Conservation (phyloP, 306 rosid species). For the Abrus precatorius region DNA sequence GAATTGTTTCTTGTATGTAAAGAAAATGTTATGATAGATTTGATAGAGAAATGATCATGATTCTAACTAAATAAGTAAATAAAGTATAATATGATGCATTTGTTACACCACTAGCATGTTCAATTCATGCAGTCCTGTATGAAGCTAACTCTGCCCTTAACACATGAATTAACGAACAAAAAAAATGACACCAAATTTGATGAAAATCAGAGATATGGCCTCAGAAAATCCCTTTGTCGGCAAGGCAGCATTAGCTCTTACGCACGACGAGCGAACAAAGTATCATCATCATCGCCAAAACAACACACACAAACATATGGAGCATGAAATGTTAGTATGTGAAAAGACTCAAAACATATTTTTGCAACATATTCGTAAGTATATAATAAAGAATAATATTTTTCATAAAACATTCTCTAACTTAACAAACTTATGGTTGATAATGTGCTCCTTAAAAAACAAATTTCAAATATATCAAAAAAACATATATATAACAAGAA, state of each 20-base stretch:
- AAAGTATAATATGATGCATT: not conserved
- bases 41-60: not conserved
- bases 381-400: not conserved
- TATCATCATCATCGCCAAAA: conserved; percentile 46
- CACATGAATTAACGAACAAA: not conserved
- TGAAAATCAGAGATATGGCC: not conserved
- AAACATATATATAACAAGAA: too few species aligned
- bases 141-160: not conserved
- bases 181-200: not conserved
- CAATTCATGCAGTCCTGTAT: not conserved
- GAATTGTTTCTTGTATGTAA: too few species aligned
- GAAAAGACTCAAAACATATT: not conserved
- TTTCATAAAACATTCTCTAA: not conserved
- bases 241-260: conserved; percentile 44
- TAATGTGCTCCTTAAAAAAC: too few species aligned
- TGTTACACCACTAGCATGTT: not conserved
- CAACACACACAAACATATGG: not conserved
- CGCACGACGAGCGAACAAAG: conserved; percentile 51
- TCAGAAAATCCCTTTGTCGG: conserved; percentile 40
- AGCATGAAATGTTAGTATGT: not conserved
- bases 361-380: not conserved
- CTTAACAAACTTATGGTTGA: too few species aligned
- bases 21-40: too few species aligned
- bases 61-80: not conserved
- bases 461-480: too few species aligned